Percentiles rank a stretch among this genome's conserved stretches.
Evolutionary conservation across 768 basidiomycete genomes (phyloP).

Genomic region (Mycena amicta): DNA sequence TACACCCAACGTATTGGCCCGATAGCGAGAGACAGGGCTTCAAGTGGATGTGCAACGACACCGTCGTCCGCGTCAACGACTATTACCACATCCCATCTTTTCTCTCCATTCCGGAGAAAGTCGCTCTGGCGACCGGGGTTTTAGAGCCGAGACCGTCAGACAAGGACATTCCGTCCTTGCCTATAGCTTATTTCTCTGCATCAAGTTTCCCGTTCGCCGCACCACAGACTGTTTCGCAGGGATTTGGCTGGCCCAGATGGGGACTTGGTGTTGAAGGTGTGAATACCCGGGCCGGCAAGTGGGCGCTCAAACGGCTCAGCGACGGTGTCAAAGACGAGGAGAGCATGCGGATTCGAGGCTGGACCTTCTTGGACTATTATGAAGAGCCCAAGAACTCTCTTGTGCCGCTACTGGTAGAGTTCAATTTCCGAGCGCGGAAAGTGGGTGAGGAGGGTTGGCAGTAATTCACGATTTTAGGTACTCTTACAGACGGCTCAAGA

Average conservation of each 20-base stretch:
- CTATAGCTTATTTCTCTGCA: slow-evolving; percentile 83
- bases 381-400: slow-evolving; percentile 58
- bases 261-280: slow-evolving; percentile 86
- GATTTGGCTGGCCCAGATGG: slow-evolving; percentile 79
- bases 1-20: slow-evolving; percentile 88
- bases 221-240: slow-evolving; percentile 76
- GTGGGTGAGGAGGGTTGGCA: slow-evolving; percentile 47
- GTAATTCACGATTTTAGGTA: background rate
- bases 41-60: slow-evolving; percentile 73
- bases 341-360: slow-evolving; percentile 65
- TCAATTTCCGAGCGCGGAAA: slow-evolving; percentile 64
- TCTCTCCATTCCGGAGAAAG: slow-evolving; percentile 83
- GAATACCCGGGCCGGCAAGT: slow-evolving; percentile 72
- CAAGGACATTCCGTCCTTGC: slow-evolving; percentile 49
- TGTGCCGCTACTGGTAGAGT: slow-evolving; percentile 72
- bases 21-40: slow-evolving; percentile 76
- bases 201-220: slow-evolving; percentile 78
- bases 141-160: slow-evolving; percentile 45
- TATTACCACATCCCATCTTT: slow-evolving; percentile 88
- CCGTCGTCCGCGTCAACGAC: slow-evolving; percentile 77
- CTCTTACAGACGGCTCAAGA: too few relatives aligned
- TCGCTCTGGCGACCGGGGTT: slow-evolving; percentile 53
- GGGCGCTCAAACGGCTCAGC: slow-evolving; percentile 63
- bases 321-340: slow-evolving; percentile 23
- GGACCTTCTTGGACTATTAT: slow-evolving; percentile 78